Evolutionary conservation across 768 basidiomycete species (phyloP), one percentile per base, ranked within the genome.

Genomic region (Rhizopogon vinicolor): DNA sequence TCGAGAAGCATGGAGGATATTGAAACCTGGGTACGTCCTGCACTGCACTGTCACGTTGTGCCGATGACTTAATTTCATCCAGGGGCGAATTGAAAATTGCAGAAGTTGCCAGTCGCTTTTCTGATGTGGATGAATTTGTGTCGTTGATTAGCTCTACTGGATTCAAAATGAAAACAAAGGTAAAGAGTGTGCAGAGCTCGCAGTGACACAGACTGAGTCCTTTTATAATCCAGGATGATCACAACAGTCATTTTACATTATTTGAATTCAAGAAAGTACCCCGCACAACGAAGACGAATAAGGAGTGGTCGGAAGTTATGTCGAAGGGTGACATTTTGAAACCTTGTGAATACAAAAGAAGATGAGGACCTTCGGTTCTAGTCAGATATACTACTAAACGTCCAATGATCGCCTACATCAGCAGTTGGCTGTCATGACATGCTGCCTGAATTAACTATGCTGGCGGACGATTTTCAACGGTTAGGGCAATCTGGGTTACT

Each of bases 331-430:
- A 68, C 53, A 63, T 90, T 39, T 75, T 97, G 55, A 92, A 91
- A 69, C 85, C 94, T 37, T 97, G 93, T 70, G 91, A 96, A 73
- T 97, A 97, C 69, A 97, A 96, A 68, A 79, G 89, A 62, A 78
- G 93, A 65, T 96, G 71, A 80, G 28, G 22, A 43, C 53, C 31
- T 5, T 49, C 19, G 33, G 14, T 49, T 37, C 14, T 10, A 37
- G 48, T 49, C 45, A n/a, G 6, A 33, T 31, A 12, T 45, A 33
- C 6, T 12, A 3, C 35, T 37, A 10, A 37, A 5, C 13, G 35
- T 12, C 13, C 35, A 37, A 12, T 37, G 12, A 37, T 37, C 13
- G 13, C 33, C 18, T 35, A 31, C 31, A 46, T 46, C 31, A 29
- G 45, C 18, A 35, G 19, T 22, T 35, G 18, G 19, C 33, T 18